Conservation (phyloP, 2,329 filamentous ascomycete genomes). For the Penicillium thymicola region DNA sequence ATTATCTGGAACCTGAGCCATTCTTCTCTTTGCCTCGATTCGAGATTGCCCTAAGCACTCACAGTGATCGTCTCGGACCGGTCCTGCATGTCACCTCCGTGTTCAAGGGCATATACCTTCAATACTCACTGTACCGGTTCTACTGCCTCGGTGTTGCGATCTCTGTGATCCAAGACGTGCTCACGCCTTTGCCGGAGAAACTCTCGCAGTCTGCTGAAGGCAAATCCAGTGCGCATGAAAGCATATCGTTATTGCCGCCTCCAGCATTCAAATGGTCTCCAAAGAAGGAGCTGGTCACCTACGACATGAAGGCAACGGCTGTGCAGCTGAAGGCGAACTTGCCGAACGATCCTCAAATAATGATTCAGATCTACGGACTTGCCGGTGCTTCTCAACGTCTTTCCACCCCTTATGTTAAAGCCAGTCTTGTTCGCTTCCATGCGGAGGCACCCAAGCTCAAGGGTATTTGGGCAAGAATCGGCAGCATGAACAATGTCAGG, state of each 20-base stretch:
- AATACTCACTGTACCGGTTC: slow-evolving; percentile 91
- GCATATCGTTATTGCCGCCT: slow-evolving; percentile 27
- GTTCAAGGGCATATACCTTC: slow-evolving; percentile 72
- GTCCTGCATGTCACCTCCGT: slow-evolving; percentile 83
- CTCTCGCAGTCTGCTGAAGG: slow-evolving; percentile 8
- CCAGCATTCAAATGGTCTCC: slow-evolving; percentile 22
- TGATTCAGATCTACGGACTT: slow-evolving; percentile 82
- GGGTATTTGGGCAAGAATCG: slow-evolving; percentile 77
- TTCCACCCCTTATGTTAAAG: slow-evolving; percentile 75
- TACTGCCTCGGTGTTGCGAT: slow-evolving; percentile 82
- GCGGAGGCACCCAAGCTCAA: slow-evolving; percentile 81
- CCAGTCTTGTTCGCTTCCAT: slow-evolving; percentile 78
- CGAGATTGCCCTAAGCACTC: slow-evolving; percentile 79
- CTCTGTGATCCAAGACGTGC: slow-evolving; percentile 70
- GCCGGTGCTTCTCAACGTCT: slow-evolving; percentile 83
- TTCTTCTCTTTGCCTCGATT: slow-evolving; percentile 84
- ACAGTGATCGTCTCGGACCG: slow-evolving; percentile 81
- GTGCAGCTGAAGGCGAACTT: slow-evolving; percentile 86
- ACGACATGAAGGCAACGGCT: slow-evolving; percentile 78
- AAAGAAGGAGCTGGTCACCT: slow-evolving; percentile 65
- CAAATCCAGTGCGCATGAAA: slow-evolving; percentile 16
- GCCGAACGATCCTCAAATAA: slow-evolving; percentile 83
- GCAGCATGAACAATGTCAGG: slow-evolving; percentile 77
- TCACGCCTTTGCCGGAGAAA: slow-evolving; percentile 40
- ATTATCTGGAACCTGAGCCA: slow-evolving; percentile 78